These are phyloP conservation scores for Camellia granthamiana DNA, from an alignment of 148 eudicot species.

Conservation along the genomic window DNA sequence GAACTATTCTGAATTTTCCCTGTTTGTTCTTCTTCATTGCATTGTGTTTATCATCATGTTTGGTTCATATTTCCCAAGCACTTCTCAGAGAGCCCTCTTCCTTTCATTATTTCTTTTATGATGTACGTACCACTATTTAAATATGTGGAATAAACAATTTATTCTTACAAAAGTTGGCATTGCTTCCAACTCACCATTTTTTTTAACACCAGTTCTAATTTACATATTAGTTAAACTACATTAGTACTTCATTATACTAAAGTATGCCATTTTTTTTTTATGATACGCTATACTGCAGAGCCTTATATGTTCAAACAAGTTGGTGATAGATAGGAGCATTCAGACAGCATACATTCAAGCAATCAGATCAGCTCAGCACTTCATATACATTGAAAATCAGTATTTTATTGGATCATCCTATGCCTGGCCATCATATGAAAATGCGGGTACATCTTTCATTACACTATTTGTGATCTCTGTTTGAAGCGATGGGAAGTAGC, in stretches of 20 bases:
- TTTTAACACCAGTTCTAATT: not conserved
- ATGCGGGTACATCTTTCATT: constrained; percentile 56
- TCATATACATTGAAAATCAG: constrained; percentile 90
- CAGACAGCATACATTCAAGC: constrained; percentile 96
- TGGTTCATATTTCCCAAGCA: not conserved
- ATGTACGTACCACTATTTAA: not conserved
- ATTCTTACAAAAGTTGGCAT: constrained; percentile 12
- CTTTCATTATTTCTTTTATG: no score
- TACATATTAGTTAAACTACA: not conserved
- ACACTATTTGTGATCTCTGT: not conserved
- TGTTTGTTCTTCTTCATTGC: not conserved
- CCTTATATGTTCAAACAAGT: constrained; percentile 69
- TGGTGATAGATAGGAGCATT: constrained; percentile 90
- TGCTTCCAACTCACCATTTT: not conserved
- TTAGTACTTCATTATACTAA: not conserved
- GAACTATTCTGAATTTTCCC: not conserved
- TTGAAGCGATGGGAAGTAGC: not conserved
- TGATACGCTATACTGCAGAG: constrained; percentile 52
- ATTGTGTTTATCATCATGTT: not conserved
- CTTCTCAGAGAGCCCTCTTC: not conserved
- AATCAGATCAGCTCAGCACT: constrained; percentile 95
- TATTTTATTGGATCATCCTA: constrained; percentile 95
- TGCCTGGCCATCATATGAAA: constrained; percentile 89
- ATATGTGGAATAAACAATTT: not conserved
- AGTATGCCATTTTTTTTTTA: not conserved